A percentile compares a stretch with the other conserved stretches of the same genome.
Evolutionary conservation across 1,284 basidiomycete species (phyloP).

Genomic region (Microbotryum lychnidis-dioicae): DNA sequence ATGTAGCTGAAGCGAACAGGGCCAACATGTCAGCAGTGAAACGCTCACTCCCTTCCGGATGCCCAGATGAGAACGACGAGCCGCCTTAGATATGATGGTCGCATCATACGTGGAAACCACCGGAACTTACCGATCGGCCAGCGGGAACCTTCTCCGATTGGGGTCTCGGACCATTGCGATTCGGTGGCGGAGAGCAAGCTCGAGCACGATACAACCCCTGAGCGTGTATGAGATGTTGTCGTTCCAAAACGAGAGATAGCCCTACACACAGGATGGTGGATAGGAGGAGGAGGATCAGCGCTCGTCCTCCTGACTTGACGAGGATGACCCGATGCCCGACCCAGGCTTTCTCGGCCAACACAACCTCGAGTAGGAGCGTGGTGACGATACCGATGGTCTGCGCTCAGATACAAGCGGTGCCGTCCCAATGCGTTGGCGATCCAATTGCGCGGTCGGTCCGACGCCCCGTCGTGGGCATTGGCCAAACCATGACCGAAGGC

Average conservation of each 20-base stretch:
- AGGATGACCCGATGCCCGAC: no score
- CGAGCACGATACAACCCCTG: slow-evolving; percentile 86
- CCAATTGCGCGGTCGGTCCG: no score
- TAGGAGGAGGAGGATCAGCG: no score
- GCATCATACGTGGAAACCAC: background rate
- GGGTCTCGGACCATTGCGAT: slow-evolving; percentile 82
- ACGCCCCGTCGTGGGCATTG: background rate
- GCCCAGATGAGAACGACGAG: background rate
- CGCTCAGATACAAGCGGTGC: no score
- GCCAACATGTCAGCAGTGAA: background rate
- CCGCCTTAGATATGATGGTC: background rate
- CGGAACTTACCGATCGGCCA: slow-evolving; percentile 56
- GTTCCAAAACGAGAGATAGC: slow-evolving; percentile 93
- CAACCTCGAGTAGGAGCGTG: no score
- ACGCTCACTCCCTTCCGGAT: background rate
- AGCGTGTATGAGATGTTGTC: slow-evolving; percentile 96
- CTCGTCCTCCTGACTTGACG: no score
- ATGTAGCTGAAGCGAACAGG: slow-evolving; percentile 46
- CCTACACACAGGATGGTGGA: slow-evolving; percentile 45
- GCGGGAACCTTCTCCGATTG: slow-evolving; percentile 61
- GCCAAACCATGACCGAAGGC: no score
- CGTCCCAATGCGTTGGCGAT: no score
- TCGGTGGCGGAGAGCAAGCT: slow-evolving; percentile 78
- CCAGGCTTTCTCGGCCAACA: no score
- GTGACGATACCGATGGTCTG: no score